Percentiles rank a stretch among this genome's conserved stretches.
Evolutionary conservation across 345 rosid genomes (phyloP).

Genomic region (Linum lewisii): DNA sequence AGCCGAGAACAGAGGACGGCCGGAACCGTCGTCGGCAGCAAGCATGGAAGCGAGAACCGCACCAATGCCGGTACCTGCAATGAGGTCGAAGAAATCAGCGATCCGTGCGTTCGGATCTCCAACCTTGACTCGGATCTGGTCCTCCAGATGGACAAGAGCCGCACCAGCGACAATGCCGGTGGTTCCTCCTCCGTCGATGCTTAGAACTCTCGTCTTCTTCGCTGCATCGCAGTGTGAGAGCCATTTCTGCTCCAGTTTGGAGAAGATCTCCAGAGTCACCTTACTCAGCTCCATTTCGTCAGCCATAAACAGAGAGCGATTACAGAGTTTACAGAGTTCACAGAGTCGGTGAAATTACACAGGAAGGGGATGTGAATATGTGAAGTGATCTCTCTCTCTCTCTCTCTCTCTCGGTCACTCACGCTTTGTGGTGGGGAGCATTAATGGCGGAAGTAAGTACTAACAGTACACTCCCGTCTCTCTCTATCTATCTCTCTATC

Average conservation of each 20-base stretch:
- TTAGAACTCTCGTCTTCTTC: constrained; percentile 60
- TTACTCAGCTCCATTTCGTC: constrained; percentile 68
- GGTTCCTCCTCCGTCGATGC: constrained; percentile 88
- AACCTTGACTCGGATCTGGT: constrained; percentile 73
- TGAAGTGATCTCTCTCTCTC: neutral
- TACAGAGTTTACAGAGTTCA: neutral
- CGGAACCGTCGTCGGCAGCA: constrained; percentile 61
- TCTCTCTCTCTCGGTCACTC: constrained; percentile 8
- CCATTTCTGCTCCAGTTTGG: constrained; percentile 84
- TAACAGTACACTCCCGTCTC: constrained; percentile 8
- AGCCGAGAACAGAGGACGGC: constrained; percentile 66
- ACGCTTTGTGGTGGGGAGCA: constrained; percentile 26
- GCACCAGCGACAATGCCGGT: constrained; percentile 58
- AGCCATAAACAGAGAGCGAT: constrained; percentile 4
- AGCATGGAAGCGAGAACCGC: constrained; percentile 68
- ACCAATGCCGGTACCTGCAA: constrained; percentile 86
- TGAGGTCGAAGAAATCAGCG: constrained; percentile 80
- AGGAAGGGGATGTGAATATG: neutral
- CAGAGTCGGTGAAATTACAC: neutral
- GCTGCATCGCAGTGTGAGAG: constrained; percentile 66
- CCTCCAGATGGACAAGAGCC: constrained; percentile 62
- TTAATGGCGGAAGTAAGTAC: constrained; percentile 16
- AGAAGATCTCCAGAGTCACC: constrained; percentile 85
- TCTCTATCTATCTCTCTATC: constrained; percentile 3
- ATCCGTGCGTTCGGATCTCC: constrained; percentile 60